A percentile compares a stretch with the other conserved stretches of the same genome.
phyloP scores from a whole-genome alignment of 23 red algal genomes.

The Gracilaria gracilis region DNA sequence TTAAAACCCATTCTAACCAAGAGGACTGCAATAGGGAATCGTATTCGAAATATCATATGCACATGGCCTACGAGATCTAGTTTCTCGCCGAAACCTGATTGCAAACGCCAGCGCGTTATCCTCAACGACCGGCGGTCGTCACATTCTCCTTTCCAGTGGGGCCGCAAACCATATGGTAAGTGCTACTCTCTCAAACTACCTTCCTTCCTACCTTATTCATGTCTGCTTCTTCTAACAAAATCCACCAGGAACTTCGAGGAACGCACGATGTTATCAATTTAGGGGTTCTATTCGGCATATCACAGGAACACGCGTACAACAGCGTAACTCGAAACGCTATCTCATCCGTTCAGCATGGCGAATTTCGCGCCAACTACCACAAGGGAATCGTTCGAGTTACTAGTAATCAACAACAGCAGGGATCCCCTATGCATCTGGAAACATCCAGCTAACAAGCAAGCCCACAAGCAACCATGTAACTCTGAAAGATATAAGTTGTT shows the following conservation, averaged over 20 bases:
- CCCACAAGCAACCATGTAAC: not conserved
- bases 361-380: constrained; percentile 45
- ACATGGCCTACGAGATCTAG: constrained; percentile 25
- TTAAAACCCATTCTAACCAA: not conserved
- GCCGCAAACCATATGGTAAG: constrained; percentile 68
- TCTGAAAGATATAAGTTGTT: not conserved
- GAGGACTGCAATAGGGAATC: constrained; percentile 17
- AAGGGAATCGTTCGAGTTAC: constrained; percentile 71
- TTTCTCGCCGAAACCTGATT: constrained; percentile 47
- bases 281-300: constrained; percentile 60
- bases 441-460: not conserved
- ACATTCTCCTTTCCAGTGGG: constrained; percentile 67
- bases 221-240: not conserved
- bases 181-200: too few relatives aligned
- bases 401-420: not conserved
- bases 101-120: constrained; percentile 39
- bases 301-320: constrained; percentile 54
- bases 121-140: constrained; percentile 25
- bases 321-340: constrained; percentile 30
- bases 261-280: constrained; percentile 80
- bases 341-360: constrained; percentile 55
- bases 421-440: not conserved
- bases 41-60: constrained; percentile 76
- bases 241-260: constrained; percentile 61
- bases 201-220: not conserved